Conservation (phyloP, 495 filamentous ascomycete species). For the Patellaria atrata region DNA sequence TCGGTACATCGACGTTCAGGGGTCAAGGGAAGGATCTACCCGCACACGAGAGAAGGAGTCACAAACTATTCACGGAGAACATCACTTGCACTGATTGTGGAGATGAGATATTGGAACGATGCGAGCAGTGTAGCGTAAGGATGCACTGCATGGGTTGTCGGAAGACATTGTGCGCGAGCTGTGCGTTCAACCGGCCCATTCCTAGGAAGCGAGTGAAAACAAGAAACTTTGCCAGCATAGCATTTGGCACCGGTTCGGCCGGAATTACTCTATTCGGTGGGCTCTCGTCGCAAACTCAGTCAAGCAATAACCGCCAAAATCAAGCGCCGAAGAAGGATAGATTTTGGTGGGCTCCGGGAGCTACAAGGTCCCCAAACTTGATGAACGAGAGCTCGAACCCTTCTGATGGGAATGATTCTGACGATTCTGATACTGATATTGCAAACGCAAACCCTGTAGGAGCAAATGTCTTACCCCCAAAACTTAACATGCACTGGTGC, state of each 20-base stretch:
- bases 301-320: slow-evolving; percentile 3
- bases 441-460: too few relatives aligned
- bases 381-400: slow-evolving; percentile 37
- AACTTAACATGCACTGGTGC: slow-evolving; percentile 44
- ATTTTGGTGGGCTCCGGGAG: slow-evolving; percentile 47
- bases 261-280: not conserved
- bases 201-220: slow-evolving; percentile 25
- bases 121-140: slow-evolving; percentile 47
- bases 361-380: slow-evolving; percentile 37
- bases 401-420: slow-evolving; percentile 23
- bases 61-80: slow-evolving; percentile 37
- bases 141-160: slow-evolving; percentile 52
- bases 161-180: slow-evolving; percentile 46
- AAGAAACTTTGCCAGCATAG: slow-evolving; percentile 15
- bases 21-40: slow-evolving; percentile 43
- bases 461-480: too few relatives aligned
- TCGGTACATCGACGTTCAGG: slow-evolving; percentile 33
- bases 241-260: slow-evolving; percentile 8
- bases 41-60: slow-evolving; percentile 40
- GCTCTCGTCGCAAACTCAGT: not conserved
- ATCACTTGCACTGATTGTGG: slow-evolving; percentile 41
- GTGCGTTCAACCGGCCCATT: slow-evolving; percentile 43
- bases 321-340: slow-evolving; percentile 11
- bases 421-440: too few relatives aligned
- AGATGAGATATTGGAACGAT: slow-evolving; percentile 39